Conservation (phyloP, 495 filamentous ascomycete genomes). For the Parathielavia hyrcaniae region DNA sequence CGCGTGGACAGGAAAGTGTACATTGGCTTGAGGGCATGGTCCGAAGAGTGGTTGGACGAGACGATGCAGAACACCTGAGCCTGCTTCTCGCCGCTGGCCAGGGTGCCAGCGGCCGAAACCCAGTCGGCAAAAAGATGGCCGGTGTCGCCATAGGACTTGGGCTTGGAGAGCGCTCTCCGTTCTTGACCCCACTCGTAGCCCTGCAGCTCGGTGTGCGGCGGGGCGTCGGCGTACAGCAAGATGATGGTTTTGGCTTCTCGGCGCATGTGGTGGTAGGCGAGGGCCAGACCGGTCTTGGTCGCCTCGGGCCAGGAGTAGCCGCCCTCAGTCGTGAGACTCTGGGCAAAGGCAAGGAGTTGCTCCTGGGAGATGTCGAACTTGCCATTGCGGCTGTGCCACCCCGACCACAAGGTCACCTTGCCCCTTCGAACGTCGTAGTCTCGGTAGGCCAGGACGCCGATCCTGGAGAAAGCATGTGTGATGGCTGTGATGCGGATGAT, state of each 20-base stretch:
- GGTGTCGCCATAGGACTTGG: slow-evolving; percentile 24
- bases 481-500: slow-evolving; percentile 42
- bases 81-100: slow-evolving; percentile 30
- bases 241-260: slow-evolving; percentile 41
- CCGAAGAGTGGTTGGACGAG: slow-evolving; percentile 1
- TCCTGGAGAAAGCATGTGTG: slow-evolving; percentile 41
- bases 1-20: slow-evolving; percentile 36
- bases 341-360: slow-evolving; percentile 18
- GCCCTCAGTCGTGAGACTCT: neutral
- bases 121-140: slow-evolving; percentile 39
- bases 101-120: slow-evolving; percentile 30
- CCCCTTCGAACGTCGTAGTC: slow-evolving; percentile 34
- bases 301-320: slow-evolving; percentile 43
- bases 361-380: slow-evolving; percentile 16
- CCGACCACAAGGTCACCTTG: slow-evolving; percentile 37
- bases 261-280: slow-evolving; percentile 41
- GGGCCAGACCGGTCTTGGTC: slow-evolving; percentile 41
- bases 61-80: slow-evolving; percentile 39
- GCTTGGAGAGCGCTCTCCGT: slow-evolving; percentile 21
- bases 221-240: slow-evolving; percentile 45
- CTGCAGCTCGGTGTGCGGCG: slow-evolving; percentile 34
- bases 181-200: slow-evolving; percentile 23
- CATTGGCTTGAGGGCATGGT: slow-evolving; percentile 15
- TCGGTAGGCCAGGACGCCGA: slow-evolving; percentile 42
- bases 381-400: slow-evolving; percentile 30